phyloP scores from a whole-genome alignment of 2,329 filamentous ascomycete genomes.

The Lasiodiplodia gonubiensis region DNA sequence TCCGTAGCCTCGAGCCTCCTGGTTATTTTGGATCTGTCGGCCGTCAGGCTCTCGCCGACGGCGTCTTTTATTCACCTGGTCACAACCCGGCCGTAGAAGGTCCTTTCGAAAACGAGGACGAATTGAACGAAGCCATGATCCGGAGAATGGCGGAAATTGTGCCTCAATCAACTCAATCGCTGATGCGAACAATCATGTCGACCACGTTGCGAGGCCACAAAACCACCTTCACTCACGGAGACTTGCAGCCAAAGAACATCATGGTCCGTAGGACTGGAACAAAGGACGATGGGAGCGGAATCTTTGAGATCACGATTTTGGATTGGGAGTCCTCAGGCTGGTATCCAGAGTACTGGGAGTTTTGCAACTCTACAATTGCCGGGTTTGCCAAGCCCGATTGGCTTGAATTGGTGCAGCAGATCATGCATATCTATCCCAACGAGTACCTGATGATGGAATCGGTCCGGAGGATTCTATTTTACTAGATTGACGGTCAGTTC shows the following conservation, averaged over 20 bases:
- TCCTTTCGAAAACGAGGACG: conserved; percentile 31
- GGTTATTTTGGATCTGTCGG: conserved; percentile 28
- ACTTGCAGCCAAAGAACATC: conserved; percentile 33
- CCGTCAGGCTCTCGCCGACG: conserved; percentile 20
- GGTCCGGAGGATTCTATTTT: conserved; percentile 1
- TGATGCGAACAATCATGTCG: conserved; percentile 24
- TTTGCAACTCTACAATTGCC: conserved; percentile 30
- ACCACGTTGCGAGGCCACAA: conserved; percentile 22
- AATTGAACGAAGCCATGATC: conserved; percentile 30
- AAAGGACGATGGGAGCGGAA: background rate
- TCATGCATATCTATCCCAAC: conserved; percentile 11
- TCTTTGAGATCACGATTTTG: conserved; percentile 30
- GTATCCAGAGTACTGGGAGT: conserved; percentile 35
- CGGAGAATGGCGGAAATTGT: conserved; percentile 6
- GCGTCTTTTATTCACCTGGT: conserved; percentile 24
- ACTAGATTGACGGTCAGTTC: background rate
- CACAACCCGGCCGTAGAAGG: conserved; percentile 22
- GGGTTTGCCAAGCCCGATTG: conserved; percentile 28
- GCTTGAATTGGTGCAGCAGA: conserved; percentile 27
- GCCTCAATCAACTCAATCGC: conserved; percentile 11
- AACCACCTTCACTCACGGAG: conserved; percentile 32
- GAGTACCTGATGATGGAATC: conserved; percentile 10
- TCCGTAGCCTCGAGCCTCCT: conserved; percentile 30
- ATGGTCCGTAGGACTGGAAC: conserved; percentile 28
- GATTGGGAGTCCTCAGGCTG: conserved; percentile 34